Base-by-base conservation (phyloP, 2,329 filamentous ascomycete genomes). In the Pseudocercospora fijiensis region DNA sequence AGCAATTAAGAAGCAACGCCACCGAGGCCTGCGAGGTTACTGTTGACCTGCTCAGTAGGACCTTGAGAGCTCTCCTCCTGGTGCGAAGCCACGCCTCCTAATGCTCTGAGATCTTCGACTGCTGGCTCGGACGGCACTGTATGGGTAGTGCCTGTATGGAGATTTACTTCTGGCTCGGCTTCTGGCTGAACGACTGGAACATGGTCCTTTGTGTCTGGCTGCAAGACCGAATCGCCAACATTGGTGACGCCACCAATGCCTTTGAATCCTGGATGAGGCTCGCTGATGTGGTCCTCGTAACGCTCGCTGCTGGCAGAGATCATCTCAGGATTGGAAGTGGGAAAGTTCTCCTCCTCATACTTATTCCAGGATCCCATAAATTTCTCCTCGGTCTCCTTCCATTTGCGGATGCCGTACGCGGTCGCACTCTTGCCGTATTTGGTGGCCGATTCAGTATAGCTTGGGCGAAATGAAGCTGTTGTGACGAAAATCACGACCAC, bases 331-430 rank as follows among this genome's bases (percentile, higher is more conserved):
- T 65, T 65, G 43, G 53, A 61, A 10, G 60, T 57, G 6, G 59
- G 59, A 28, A 65, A 65, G 18, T 65, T 47, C 57, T 59, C 58
- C 20, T 61, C 63, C 16, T 65, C 63, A 16, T 65, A 65, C 11
- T 55, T 43, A 4, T 47, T 65, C 63, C 63, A 65, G 7, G 59
- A 57, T 41, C 63, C 63, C 51, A 59, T 65, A 3, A 65, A 9
- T 22, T 65, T 65, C 10, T 51, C 49, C 18, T 65, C 53, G 8
- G 59, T 57, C 26, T 59, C 55, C 28, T 62, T 65, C 53, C 60
- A 62, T 13, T 65, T 65, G 11, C 52, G 59, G 20, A 65, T 62
- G 10, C 53, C 53, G 18, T 56, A 56, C 13, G 53, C 53, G 10
- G 53, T 56, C 24, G 53, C 53, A 28, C 53, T 56, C 28, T 41